Percentiles rank a stretch among this genome's conserved stretches.
Conservation (phyloP, 1,139 yeast species). For the Hanseniaspora gamundiae region DNA sequence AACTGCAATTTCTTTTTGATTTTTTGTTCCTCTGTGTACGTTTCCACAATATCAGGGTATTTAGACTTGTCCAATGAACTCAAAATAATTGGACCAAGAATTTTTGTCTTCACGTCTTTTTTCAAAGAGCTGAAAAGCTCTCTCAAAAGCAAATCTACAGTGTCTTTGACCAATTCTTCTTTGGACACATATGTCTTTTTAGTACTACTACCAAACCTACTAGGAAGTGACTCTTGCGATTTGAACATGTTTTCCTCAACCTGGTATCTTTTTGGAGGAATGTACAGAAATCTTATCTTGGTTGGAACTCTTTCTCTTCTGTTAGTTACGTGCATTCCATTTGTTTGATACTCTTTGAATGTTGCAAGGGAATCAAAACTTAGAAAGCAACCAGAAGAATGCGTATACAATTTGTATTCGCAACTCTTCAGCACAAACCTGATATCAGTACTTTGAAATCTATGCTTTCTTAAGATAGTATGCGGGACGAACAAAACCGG, state of each 20-base stretch:
- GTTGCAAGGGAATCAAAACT: slow-evolving; percentile 41
- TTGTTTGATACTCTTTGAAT: slow-evolving; percentile 60
- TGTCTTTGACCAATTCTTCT: slow-evolving; percentile 37
- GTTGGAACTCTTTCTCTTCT: slow-evolving; percentile 16
- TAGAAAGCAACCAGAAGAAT: slow-evolving; percentile 30
- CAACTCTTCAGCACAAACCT: slow-evolving; percentile 5
- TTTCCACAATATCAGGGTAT: slow-evolving; percentile 42
- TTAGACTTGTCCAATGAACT: slow-evolving; percentile 49
- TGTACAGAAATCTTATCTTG: slow-evolving; percentile 16
- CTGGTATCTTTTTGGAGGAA: slow-evolving; percentile 10
- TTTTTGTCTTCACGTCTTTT: slow-evolving; percentile 64
- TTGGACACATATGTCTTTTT: slow-evolving; percentile 12
- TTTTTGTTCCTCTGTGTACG: slow-evolving; percentile 26
- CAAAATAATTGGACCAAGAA: slow-evolving; percentile 60
- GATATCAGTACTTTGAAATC: slow-evolving; percentile 6
- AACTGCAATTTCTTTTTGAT: slow-evolving; percentile 16
- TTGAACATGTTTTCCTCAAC: not conserved
- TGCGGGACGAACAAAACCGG: slow-evolving; percentile 40
- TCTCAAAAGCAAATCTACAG: slow-evolving; percentile 43
- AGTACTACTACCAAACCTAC: not conserved
- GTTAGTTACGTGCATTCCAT: slow-evolving; percentile 27
- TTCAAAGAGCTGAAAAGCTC: slow-evolving; percentile 54
- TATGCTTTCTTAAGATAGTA: slow-evolving; percentile 4
- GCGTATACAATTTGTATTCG: slow-evolving; percentile 3
- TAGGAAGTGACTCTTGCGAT: not conserved